Conservation (phyloP, 441 rosid genomes). For the Metrosideros polymorpha region DNA sequence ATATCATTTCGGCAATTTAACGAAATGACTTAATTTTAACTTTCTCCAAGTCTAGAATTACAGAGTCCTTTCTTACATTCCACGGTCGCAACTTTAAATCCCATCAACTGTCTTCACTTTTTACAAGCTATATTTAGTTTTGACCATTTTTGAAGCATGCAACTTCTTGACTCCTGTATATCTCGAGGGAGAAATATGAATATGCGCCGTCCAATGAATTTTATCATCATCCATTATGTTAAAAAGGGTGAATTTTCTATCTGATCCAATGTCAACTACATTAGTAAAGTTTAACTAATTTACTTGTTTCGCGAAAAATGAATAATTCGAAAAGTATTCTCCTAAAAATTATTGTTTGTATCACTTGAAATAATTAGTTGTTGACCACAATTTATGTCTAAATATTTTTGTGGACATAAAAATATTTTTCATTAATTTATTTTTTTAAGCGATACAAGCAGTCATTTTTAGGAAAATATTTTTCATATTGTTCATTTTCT, state of each 20-base stretch:
- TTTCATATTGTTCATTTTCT: neutral
- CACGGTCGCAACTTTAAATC: neutral
- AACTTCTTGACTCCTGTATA: neutral
- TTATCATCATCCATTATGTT: neutral
- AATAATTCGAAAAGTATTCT: neutral
- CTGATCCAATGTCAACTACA: neutral
- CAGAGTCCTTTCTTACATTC: neutral
- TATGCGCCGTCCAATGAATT: neutral
- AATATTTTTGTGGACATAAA: neutral
- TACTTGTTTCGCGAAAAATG: rapidly evolving
- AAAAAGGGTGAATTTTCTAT: neutral
- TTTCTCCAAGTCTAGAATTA: neutral
- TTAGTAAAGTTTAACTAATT: neutral
- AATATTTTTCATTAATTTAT: neutral
- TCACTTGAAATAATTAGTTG: neutral
- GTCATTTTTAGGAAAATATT: neutral
- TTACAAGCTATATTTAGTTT: neutral
- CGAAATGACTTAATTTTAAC: neutral
- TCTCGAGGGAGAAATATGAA: neutral
- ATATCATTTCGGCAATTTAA: neutral
- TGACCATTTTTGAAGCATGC: neutral
- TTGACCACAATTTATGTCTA: neutral
- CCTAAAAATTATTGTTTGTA: neutral
- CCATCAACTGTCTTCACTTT: neutral
- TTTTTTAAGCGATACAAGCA: neutral